These are phyloP conservation scores for Cytidiella melzeri DNA, from an alignment of 768 basidiomycete genomes.

Conservation along the genomic window DNA sequence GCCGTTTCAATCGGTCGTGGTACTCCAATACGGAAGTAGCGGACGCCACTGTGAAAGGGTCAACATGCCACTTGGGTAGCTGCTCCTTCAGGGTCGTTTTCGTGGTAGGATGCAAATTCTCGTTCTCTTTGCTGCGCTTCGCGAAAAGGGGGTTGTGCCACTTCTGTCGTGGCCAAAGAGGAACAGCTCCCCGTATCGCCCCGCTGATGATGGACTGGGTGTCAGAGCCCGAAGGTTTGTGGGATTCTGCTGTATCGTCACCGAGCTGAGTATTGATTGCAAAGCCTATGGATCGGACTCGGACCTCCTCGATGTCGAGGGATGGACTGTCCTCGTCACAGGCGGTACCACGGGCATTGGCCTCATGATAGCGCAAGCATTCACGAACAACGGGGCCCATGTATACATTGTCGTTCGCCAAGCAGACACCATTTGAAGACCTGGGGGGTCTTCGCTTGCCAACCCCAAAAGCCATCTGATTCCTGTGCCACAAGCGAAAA, in stretches of 20 bases:
- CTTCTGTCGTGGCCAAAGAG: no score
- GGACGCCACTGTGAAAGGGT: constrained; percentile 2
- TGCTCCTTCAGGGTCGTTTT: not conserved
- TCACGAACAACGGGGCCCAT: constrained; percentile 36
- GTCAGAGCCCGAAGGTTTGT: no score
- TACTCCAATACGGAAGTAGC: not conserved
- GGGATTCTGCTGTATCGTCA: no score
- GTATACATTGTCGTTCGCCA: constrained; percentile 37
- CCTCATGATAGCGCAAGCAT: constrained; percentile 37
- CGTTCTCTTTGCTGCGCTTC: no score
- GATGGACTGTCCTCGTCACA: constrained; percentile 24
- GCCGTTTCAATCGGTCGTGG: not conserved
- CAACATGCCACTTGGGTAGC: constrained; percentile 1
- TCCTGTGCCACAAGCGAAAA: constrained; percentile 25
- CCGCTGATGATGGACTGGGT: no score
- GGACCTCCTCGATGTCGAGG: constrained; percentile 26
- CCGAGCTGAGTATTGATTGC: no score
- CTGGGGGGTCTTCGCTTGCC: constrained; percentile 21
- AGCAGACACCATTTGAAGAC: constrained; percentile 25
- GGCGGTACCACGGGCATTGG: constrained; percentile 33
- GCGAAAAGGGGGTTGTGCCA: no score
- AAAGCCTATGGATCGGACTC: no score
- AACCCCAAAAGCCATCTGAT: constrained; percentile 27
- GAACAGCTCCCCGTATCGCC: no score
- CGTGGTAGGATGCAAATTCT: no score